Conservation (phyloP, 495 filamentous ascomycete genomes). For the Chaetomium cochliodes region DNA sequence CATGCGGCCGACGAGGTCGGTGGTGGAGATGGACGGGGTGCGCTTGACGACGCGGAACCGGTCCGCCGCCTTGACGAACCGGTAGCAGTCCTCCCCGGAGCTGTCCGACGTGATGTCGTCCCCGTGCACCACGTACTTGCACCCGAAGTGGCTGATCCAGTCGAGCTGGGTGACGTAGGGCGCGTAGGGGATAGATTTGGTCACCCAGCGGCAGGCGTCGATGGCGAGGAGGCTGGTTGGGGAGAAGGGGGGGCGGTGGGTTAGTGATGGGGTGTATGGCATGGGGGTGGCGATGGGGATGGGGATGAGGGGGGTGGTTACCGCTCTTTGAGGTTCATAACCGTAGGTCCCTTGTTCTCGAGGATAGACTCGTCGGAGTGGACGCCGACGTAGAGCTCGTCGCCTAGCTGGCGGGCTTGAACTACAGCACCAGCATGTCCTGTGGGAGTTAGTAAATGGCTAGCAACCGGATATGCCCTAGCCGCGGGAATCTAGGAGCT, state of each 20-base stretch:
- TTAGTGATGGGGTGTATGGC: constrained; percentile 23
- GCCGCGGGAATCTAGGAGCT: neutral
- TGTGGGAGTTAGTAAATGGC: constrained; percentile 33
- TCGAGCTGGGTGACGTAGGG: constrained; percentile 92
- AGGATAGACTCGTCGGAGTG: constrained; percentile 94
- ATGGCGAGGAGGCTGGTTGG: constrained; percentile 64
- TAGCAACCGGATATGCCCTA: no score
- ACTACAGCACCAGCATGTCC: constrained; percentile 96
- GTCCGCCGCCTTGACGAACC: constrained; percentile 87
- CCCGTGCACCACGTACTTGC: constrained; percentile 91
- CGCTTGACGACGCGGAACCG: constrained; percentile 92
- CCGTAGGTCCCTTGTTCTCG: constrained; percentile 95
- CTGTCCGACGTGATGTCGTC: constrained; percentile 96
- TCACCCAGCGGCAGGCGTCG: constrained; percentile 92
- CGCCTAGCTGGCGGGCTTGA: constrained; percentile 70
- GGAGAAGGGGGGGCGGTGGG: no score
- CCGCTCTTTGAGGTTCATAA: constrained; percentile 92
- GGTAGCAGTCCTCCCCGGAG: constrained; percentile 91
- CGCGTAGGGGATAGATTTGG: constrained; percentile 74
- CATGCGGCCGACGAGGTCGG: constrained; percentile 96
- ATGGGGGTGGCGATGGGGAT: constrained; percentile 10
- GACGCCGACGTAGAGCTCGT: constrained; percentile 83
- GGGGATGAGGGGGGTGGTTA: constrained; percentile 35
- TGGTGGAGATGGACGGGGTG: constrained; percentile 96
- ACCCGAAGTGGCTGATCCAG: constrained; percentile 94